Base-by-base conservation (phyloP, 75 land plant genomes). In the Larix kaempferi region DNA sequence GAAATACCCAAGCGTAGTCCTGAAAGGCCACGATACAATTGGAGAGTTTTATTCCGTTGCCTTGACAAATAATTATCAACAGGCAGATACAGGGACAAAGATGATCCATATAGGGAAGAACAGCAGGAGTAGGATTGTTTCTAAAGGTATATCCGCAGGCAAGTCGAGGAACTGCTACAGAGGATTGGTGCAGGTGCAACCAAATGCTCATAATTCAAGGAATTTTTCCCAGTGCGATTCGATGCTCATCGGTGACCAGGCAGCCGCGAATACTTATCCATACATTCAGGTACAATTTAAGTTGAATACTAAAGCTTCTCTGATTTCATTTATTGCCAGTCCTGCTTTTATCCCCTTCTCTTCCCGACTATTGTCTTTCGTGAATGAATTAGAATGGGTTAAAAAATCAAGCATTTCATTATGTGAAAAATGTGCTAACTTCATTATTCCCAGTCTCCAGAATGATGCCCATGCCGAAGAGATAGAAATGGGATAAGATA, bases 1-100 rank as follows among this genome's bases (percentile, higher is more conserved):
- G 99, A 98, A 98, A 80, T 98, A 98, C 61, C 99, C 98, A 0
- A 98, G 99, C 76, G 99, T 95, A 29, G 84, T 92, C 17, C 72
- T 98, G 81, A 88, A 88, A 79, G 99, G 99, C 16, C 86, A 95
- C 77, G 85, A 90, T 73, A 82, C 93, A 0, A 86, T 92, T 1
- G 99, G 99, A 3, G 99, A 98, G 84, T 98, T 98, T 57, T 95
- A 98, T 82, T 98, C 98, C 23, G 99, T 98, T 26, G 99, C 99
- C 25, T 72, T 98, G 78, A 98, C 98, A 1, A 98, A 98, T 74
- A 89, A 98, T 73, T 85, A 84, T 76, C 99, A 98, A 86, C 99
- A 98, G 80, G 99, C 99, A 2, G 99, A 98, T 59, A 98, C 99
- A 6, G 99, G 99, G 33, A 91, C 99, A 2, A 98, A 98, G 87